Evolutionary conservation across 352 stramenopile species (phyloP).

Genomic region (Globisporangium recalcitrans): DNA sequence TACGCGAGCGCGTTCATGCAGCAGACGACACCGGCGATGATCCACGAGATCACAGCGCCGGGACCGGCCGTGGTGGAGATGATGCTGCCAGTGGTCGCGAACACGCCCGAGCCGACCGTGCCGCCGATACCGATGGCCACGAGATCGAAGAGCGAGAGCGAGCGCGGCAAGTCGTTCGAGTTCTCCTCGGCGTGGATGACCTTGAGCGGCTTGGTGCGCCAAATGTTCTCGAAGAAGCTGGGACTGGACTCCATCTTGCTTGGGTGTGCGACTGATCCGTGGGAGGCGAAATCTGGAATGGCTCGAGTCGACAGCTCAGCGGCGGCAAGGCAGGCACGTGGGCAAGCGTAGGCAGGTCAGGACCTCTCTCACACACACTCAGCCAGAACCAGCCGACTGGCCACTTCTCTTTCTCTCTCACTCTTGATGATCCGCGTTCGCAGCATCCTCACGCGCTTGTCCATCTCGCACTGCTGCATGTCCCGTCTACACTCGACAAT

Average conservation of each 20-base stretch:
- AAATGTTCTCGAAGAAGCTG: conserved; percentile 42
- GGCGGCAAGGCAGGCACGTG: background rate
- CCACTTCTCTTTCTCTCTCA: background rate
- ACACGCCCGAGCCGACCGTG: conserved; percentile 90
- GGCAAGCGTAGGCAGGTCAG: background rate
- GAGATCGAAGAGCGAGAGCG: conserved; percentile 86
- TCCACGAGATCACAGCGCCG: conserved; percentile 75
- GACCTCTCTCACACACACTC: background rate
- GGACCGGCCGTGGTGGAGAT: conserved; percentile 77
- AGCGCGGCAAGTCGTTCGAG: conserved; percentile 53
- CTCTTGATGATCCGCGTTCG: background rate
- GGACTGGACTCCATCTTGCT: conserved; percentile 21
- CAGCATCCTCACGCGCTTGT: background rate
- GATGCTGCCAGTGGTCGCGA: conserved; percentile 76
- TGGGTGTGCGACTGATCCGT: background rate
- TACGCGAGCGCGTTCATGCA: conserved; percentile 84
- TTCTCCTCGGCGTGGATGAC: conserved; percentile 77
- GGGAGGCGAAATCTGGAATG: conserved; percentile 12
- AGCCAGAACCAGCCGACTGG: background rate
- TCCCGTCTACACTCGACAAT: background rate
- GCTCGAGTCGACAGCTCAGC: background rate
- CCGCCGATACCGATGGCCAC: conserved; percentile 89
- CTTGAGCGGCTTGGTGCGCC: conserved; percentile 68
- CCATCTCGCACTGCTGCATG: background rate
- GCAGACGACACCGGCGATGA: conserved; percentile 75